These are phyloP conservation scores for Ampelomyces quisqualis DNA, from an alignment of 2,329 filamentous ascomycete genomes.

Conservation along the genomic window DNA sequence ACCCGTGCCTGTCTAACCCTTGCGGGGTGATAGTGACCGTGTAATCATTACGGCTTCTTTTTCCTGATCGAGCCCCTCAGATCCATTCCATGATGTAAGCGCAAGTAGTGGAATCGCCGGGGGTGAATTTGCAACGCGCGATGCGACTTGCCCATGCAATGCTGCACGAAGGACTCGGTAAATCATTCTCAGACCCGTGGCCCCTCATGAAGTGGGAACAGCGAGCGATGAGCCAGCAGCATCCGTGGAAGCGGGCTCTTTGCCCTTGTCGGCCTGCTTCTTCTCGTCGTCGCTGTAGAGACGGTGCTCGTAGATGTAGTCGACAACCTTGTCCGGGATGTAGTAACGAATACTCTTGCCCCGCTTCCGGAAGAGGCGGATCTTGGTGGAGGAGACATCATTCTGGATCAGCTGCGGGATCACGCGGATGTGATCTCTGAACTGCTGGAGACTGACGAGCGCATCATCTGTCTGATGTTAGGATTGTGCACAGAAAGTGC, in stretches of 20 bases:
- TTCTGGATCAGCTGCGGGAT: conserved; percentile 87
- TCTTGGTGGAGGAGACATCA: conserved; percentile 79
- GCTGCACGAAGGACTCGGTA: too few species aligned
- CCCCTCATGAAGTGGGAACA: conserved; percentile 18
- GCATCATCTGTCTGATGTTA: conserved; percentile 64
- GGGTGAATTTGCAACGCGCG: too few species aligned
- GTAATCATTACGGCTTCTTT: conserved; percentile 8
- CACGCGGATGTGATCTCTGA: conserved; percentile 82
- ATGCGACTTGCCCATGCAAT: too few species aligned
- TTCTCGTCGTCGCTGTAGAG: conserved; percentile 45
- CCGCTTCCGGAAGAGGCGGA: conserved; percentile 65
- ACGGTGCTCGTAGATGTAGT: conserved; percentile 45
- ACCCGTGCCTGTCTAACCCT: conserved; percentile 14
- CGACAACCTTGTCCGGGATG: conserved; percentile 43
- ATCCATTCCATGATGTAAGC: too few species aligned
- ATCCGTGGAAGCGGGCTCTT: conserved; percentile 28
- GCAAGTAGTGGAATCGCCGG: too few species aligned
- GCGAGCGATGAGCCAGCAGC: conserved; percentile 26
- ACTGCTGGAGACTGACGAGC: conserved; percentile 75
- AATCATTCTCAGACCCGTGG: conserved; percentile 3
- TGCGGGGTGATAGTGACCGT: conserved; percentile 6
- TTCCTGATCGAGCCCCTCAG: too few species aligned
- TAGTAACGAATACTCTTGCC: conserved; percentile 47
- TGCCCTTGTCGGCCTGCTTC: conserved; percentile 40
- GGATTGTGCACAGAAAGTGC: background rate